Conservation (phyloP, 179 eudicot species). For the Pouteria campechiana region DNA sequence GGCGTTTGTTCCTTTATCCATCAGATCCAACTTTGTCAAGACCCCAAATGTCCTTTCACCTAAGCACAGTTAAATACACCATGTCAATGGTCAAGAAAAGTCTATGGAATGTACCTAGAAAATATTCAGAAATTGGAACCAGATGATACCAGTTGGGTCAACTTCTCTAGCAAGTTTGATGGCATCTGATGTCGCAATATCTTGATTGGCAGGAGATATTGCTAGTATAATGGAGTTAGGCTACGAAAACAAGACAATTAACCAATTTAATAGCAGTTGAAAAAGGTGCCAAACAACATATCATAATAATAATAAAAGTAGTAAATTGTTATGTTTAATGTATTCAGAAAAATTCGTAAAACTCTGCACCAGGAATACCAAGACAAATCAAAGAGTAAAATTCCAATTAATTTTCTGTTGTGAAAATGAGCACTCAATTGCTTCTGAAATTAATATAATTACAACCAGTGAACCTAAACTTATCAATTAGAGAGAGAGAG, state of each 20-base stretch:
- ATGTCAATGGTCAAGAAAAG: background rate
- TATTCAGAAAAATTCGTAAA: too few species aligned
- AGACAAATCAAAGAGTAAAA: too few species aligned
- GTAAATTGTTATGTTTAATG: too few species aligned
- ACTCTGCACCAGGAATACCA: too few species aligned
- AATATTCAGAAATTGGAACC: slow-evolving; percentile 5
- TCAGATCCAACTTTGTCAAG: slow-evolving; percentile 81
- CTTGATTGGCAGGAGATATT: slow-evolving; percentile 98
- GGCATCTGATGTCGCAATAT: slow-evolving; percentile 96
- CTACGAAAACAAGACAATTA: slow-evolving; percentile 23
- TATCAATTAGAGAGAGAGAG: too few species aligned
- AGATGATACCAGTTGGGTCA: slow-evolving; percentile 58
- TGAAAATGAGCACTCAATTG: too few species aligned
- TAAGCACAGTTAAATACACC: slow-evolving; percentile 17
- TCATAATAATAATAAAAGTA: too few species aligned
- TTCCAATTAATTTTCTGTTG: too few species aligned
- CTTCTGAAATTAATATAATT: too few species aligned
- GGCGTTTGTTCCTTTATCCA: slow-evolving; percentile 99
- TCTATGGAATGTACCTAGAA: background rate
- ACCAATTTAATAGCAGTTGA: background rate
- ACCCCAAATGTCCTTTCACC: slow-evolving; percentile 97
- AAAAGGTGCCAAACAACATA: too few species aligned
- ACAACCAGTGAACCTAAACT: too few species aligned
- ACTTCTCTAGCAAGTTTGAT: slow-evolving; percentile 88
- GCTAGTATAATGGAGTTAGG: slow-evolving; percentile 87